These are phyloP conservation scores for Trichoderma endophyticum DNA, from an alignment of 2,329 filamentous ascomycete species.

Conservation along the genomic window DNA sequence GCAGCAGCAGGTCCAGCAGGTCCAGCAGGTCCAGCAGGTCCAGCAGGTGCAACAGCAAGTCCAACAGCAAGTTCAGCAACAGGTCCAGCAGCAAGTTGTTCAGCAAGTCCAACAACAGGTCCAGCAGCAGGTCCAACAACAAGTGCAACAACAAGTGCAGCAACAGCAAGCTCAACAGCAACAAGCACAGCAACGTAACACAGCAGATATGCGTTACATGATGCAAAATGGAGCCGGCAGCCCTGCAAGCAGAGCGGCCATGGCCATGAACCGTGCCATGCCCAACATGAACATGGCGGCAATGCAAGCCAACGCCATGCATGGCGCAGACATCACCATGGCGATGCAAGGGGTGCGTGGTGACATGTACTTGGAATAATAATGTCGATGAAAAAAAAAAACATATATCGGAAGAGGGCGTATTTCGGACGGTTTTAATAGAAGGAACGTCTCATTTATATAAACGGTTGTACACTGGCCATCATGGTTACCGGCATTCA, in stretches of 20 bases:
- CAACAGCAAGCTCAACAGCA: constrained; percentile 19
- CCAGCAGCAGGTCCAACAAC: constrained; percentile 20
- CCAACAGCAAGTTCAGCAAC: constrained; percentile 26
- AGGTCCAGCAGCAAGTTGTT: constrained; percentile 21
- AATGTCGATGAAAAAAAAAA: constrained; percentile 8
- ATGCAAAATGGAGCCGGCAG: constrained; percentile 41
- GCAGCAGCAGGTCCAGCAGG: constrained; percentile 18
- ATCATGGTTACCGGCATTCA: not conserved
- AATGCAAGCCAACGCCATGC: constrained; percentile 40
- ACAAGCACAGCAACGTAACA: constrained; percentile 21
- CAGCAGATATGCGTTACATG: constrained; percentile 40
- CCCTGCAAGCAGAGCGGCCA: constrained; percentile 35
- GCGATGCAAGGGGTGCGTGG: constrained; percentile 45
- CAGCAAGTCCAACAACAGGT: not conserved
- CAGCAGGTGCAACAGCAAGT: constrained; percentile 24
- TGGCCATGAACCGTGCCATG: constrained; percentile 45
- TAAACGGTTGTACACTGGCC: not conserved
- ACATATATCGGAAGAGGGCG: not conserved
- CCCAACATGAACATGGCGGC: constrained; percentile 44
- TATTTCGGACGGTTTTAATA: constrained; percentile 6
- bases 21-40: not conserved
- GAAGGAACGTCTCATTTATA: not conserved
- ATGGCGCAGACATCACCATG: constrained; percentile 44
- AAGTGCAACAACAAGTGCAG: constrained; percentile 28
- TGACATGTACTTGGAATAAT: constrained; percentile 52